phyloP scores from a whole-genome alignment of 345 rosid genomes.

The Adansonia digitata region DNA sequence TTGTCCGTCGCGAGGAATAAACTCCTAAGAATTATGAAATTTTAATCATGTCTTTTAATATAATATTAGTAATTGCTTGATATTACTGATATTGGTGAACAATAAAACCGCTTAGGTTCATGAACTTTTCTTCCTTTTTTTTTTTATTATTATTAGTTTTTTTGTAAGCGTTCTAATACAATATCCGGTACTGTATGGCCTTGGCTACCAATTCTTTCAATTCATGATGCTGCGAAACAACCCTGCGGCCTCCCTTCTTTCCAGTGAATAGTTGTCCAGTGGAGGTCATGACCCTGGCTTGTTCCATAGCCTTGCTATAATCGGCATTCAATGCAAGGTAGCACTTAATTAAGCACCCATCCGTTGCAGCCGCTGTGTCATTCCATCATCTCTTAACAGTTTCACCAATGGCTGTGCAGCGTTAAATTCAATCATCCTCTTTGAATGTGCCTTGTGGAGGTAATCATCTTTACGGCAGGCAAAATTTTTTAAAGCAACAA shows the following conservation, averaged over 20 bases:
- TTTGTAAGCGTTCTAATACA: too few species aligned
- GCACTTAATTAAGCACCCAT: constrained; percentile 55
- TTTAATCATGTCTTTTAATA: too few species aligned
- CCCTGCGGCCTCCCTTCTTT: constrained; percentile 12
- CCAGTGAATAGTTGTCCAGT: constrained; percentile 39
- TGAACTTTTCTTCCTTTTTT: too few species aligned
- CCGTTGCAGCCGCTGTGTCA: constrained; percentile 37
- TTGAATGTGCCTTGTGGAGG: constrained; percentile 50
- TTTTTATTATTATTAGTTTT: too few species aligned
- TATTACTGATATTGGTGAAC: too few species aligned
- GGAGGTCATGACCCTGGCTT: constrained; percentile 56
- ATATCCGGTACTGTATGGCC: neutral
- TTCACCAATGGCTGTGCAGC: constrained; percentile 49
- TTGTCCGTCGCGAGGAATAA: too few species aligned
- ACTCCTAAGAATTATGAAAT: too few species aligned
- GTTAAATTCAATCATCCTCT: constrained; percentile 51
- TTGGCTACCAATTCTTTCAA: neutral
- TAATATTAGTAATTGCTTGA: too few species aligned
- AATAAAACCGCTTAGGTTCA: too few species aligned
- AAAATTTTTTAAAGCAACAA: constrained; percentile 56
- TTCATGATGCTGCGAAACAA: neutral
- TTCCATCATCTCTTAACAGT: constrained; percentile 49
- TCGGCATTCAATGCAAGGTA: constrained; percentile 33
- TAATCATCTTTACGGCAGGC: constrained; percentile 50
- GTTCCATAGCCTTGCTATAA: constrained; percentile 44